These are phyloP conservation scores for Orbilia brochopaga DNA, from an alignment of 2,329 filamentous ascomycete genomes.

Conservation along the genomic window DNA sequence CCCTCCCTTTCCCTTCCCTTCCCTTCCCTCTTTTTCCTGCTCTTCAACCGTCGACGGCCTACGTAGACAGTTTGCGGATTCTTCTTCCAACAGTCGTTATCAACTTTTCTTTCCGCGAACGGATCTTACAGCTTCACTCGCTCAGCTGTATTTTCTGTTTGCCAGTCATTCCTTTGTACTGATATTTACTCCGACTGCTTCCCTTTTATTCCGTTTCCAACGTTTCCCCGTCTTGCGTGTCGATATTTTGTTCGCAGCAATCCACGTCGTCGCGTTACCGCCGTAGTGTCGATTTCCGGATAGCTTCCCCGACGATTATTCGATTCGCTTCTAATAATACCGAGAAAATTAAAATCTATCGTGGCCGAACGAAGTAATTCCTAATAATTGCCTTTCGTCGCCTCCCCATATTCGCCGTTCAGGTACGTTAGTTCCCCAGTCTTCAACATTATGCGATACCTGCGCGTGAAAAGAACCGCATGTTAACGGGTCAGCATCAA, in stretches of 20 bases:
- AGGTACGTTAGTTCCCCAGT: slow-evolving; percentile 25
- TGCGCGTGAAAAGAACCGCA: slow-evolving; percentile 4
- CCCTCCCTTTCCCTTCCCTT: slow-evolving; percentile 56
- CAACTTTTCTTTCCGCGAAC: slow-evolving; percentile 51
- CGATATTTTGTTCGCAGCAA: background rate
- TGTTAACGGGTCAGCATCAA: slow-evolving; percentile 16
- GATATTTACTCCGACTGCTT: slow-evolving; percentile 48
- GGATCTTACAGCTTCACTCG: slow-evolving; percentile 54
- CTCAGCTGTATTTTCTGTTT: slow-evolving; percentile 56
- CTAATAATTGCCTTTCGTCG: slow-evolving; percentile 36
- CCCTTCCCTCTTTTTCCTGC: slow-evolving; percentile 51
- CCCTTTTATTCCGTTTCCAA: slow-evolving; percentile 32
- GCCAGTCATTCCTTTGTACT: slow-evolving; percentile 55
- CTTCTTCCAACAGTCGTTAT: slow-evolving; percentile 55
- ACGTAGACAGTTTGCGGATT: slow-evolving; percentile 52
- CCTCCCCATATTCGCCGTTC: slow-evolving; percentile 39
- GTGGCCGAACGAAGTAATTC: slow-evolving; percentile 47
- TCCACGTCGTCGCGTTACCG: background rate
- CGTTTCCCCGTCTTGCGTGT: background rate
- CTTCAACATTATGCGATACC: slow-evolving; percentile 15
- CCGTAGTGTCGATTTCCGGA: slow-evolving; percentile 1
- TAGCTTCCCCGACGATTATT: slow-evolving; percentile 14
- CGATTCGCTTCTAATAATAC: slow-evolving; percentile 42
- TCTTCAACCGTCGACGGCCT: slow-evolving; percentile 51
- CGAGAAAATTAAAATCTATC: slow-evolving; percentile 7